A percentile compares a stretch with the other conserved stretches of the same genome.
Conservation (phyloP, 2,329 filamentous ascomycete species). For the Neoarthrinium moseri region DNA sequence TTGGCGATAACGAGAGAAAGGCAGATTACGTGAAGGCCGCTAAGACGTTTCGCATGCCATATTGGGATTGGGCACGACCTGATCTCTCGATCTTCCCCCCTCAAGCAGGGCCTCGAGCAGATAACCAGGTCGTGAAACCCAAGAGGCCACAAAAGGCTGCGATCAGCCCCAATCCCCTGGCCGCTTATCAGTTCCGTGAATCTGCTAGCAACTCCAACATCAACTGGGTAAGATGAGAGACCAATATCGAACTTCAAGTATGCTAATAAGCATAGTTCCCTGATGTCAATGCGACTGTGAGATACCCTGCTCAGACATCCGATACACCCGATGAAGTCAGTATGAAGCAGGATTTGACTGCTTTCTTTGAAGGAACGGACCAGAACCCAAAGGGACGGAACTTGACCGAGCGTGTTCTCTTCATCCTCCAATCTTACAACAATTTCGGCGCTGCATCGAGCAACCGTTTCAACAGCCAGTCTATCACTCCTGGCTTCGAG, state of each 20-base stretch:
- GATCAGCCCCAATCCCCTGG: neutral
- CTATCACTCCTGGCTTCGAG: neutral
- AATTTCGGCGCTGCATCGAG: neutral
- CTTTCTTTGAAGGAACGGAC: neutral
- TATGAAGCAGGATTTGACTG: neutral
- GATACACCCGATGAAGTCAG: neutral
- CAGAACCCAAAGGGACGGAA: neutral
- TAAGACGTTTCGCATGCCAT: conserved; percentile 53
- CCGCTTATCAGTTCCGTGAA: neutral
- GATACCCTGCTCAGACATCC: neutral
- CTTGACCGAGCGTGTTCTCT: conserved; percentile 1
- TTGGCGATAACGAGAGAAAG: neutral
- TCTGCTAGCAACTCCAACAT: neutral
- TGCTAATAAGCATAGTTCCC: too few relatives aligned
- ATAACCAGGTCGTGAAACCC: neutral
- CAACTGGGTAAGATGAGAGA: neutral
- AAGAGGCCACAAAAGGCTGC: neutral
- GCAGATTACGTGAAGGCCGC: conserved; percentile 35
- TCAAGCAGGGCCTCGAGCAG: neutral
- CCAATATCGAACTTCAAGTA: too few relatives aligned
- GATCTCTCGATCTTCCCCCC: neutral
- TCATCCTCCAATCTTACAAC: conserved; percentile 2
- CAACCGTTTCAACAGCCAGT: neutral
- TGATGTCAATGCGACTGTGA: neutral
- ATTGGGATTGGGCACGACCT: conserved; percentile 56